Base-by-base conservation (phyloP, 192 early-diverging fungal genomes). In the Chytriomyces hyalinus region DNA sequence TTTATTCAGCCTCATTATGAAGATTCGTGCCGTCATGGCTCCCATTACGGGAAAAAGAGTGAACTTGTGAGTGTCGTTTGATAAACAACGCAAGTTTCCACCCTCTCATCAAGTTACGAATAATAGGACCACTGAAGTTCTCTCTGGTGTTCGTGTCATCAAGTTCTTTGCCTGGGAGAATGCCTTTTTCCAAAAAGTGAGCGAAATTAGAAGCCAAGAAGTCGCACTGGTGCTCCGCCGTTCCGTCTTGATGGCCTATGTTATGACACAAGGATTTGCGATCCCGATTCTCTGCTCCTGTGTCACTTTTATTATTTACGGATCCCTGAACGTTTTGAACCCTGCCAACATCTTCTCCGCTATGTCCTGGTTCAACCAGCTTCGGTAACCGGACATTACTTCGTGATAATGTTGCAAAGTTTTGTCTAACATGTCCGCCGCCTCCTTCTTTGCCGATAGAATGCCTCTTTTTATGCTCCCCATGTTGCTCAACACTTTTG, bases 111-210 rank as follows among this genome's bases (percentile, higher is more conserved):
- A 92, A 92, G 28, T 70, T 87, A 0, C 36, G 1, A 36, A 36
- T 36, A 3, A 36, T 36, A 36, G 36, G 36, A 93, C 86, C 2
- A 87, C 91, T 59, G 92, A 93, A 61, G 81, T 90, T 45, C 69
- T 94, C 28, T 71, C 80, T 22, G 91, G 92, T 28, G 93, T 94
- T 79, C 90, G 91, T 44, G 89, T 93, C 59, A 90, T 94, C 83
- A 94, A 93, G 75, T 91, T 90, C 69, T 92, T 92, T 75, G 90
- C 90, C 1, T 93, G 91, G 92, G 91, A 93, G 74, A 26, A 65
- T 17, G 71, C 83, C 5, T 86, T 98, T 76, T 74, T 90, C 49
- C 83, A 90, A 22, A 90, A 90, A 49, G 86, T 98, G 7, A 81
- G 86, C 1, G 86, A 80, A 59, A 57, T 88, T 72, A 69, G 89